Evolutionary conservation across 805 yeast species (phyloP).

Genomic region (Priceomyces fermenticarens): DNA sequence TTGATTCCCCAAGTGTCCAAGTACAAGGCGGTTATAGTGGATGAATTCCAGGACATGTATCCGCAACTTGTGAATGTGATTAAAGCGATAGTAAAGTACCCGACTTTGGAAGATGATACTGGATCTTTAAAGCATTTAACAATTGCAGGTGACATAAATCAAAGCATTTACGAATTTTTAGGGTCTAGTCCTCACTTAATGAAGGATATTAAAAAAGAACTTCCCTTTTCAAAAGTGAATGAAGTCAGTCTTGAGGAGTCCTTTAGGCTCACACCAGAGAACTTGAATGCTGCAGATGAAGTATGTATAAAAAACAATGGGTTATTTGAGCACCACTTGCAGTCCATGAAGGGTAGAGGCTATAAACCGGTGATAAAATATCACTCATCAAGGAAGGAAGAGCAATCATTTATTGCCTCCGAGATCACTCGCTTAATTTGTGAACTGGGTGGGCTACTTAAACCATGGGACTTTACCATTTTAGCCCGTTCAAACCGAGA

Average conservation of each 20-base stretch:
- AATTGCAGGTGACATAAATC: constrained; percentile 70
- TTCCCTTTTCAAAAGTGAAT: constrained; percentile 17
- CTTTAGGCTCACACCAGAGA: constrained; percentile 61
- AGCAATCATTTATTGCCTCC: constrained; percentile 38
- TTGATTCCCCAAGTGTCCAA: constrained; percentile 25
- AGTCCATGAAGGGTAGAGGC: constrained; percentile 16
- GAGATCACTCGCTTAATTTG: constrained; percentile 44
- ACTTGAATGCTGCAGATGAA: constrained; percentile 42
- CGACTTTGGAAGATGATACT: constrained; percentile 14
- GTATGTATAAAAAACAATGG: constrained; percentile 12
- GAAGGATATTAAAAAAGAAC: constrained; percentile 16
- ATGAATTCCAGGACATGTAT: constrained; percentile 74
- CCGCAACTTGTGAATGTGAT: constrained; percentile 47
- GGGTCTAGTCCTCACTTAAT: constrained; percentile 46
- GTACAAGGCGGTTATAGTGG: constrained; percentile 49
- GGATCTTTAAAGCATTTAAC: constrained; percentile 48
- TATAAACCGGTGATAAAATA: constrained; percentile 20
- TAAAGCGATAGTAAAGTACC: constrained; percentile 32
- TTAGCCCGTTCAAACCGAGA: constrained; percentile 53
- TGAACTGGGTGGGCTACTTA: constrained; percentile 40
- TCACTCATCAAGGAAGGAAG: constrained; percentile 26
- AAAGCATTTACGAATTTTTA: constrained; percentile 65
- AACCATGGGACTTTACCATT: constrained; percentile 50
- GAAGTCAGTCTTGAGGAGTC: constrained; percentile 46
- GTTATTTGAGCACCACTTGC: constrained; percentile 2